Conservation (phyloP, 2,329 filamentous ascomycete species). For the Aspergillus sp. region DNA sequence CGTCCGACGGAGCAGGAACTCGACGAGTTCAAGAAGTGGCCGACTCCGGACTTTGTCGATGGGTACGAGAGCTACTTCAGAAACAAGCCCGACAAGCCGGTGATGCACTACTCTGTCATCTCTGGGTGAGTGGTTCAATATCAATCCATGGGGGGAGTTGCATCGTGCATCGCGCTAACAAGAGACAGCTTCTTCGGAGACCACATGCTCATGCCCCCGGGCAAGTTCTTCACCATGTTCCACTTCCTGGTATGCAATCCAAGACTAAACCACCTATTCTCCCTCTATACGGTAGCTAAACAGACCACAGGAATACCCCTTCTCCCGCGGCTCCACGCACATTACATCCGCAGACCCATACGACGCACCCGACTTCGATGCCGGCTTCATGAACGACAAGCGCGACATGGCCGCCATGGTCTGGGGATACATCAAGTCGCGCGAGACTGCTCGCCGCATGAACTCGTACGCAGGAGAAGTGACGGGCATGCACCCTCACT, state of each 20-base stretch:
- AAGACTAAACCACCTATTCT: background rate
- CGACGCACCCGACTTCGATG: slow-evolving; percentile 73
- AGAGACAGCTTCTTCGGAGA: slow-evolving; percentile 43
- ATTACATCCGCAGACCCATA: slow-evolving; percentile 72
- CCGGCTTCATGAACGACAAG: slow-evolving; percentile 83
- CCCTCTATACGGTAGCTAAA: background rate
- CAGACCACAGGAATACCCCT: slow-evolving; percentile 61
- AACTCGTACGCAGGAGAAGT: slow-evolving; percentile 75
- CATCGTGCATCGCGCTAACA: background rate
- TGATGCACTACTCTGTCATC: slow-evolving; percentile 83
- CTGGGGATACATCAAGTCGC: slow-evolving; percentile 80
- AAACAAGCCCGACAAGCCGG: slow-evolving; percentile 80
- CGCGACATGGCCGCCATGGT: slow-evolving; percentile 83
- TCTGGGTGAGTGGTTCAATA: slow-evolving; percentile 44
- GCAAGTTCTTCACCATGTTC: slow-evolving; percentile 83
- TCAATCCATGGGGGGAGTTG: background rate
- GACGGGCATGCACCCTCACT: slow-evolving; percentile 66
- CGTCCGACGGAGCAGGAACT: slow-evolving; percentile 69
- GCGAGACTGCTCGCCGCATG: slow-evolving; percentile 77
- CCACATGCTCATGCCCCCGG: slow-evolving; percentile 64
- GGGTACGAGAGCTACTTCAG: slow-evolving; percentile 84
- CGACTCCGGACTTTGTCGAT: slow-evolving; percentile 65
- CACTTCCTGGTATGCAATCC: slow-evolving; percentile 59
- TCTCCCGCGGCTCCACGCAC: slow-evolving; percentile 70
- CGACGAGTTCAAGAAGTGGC: slow-evolving; percentile 68